These are phyloP conservation scores for Dalbergia cultrata DNA, from an alignment of 306 rosid species.

Conservation along the genomic window DNA sequence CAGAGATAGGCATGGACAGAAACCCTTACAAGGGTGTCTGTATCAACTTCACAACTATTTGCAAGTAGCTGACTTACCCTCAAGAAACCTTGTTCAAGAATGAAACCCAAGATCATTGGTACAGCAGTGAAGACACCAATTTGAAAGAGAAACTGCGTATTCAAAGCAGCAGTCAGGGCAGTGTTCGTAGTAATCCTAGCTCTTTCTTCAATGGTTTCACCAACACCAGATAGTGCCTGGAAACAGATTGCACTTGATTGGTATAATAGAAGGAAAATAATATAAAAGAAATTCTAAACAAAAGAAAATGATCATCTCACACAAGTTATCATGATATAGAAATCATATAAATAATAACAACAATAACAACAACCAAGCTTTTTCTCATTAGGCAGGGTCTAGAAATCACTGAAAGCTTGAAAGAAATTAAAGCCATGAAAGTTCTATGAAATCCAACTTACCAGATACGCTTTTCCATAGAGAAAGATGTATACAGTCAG, in stretches of 20 bases:
- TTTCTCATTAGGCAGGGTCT: neutral
- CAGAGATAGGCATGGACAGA: neutral
- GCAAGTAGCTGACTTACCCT: slow-evolving; percentile 59
- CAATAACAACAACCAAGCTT: neutral
- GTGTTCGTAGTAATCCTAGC: slow-evolving; percentile 66
- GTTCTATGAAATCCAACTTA: slow-evolving; percentile 54
- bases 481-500: slow-evolving; percentile 85
- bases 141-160: slow-evolving; percentile 87
- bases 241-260: slow-evolving; percentile 27
- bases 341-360: neutral
- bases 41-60: slow-evolving; percentile 20
- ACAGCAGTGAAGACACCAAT: slow-evolving; percentile 92
- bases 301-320: neutral
- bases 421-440: slow-evolving; percentile 3
- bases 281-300: neutral
- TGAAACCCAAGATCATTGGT: slow-evolving; percentile 86
- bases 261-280: slow-evolving; percentile 11
- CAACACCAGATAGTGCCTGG: slow-evolving; percentile 96
- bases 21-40: neutral
- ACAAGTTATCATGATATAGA: neutral
- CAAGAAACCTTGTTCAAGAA: slow-evolving; percentile 90
- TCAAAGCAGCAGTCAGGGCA: slow-evolving; percentile 80
- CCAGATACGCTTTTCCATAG: slow-evolving; percentile 87
- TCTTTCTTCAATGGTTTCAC: slow-evolving; percentile 65
- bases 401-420: slow-evolving; percentile 15